phyloP scores from a whole-genome alignment of 805 yeast genomes.

The Yamadazyma sp. region DNA sequence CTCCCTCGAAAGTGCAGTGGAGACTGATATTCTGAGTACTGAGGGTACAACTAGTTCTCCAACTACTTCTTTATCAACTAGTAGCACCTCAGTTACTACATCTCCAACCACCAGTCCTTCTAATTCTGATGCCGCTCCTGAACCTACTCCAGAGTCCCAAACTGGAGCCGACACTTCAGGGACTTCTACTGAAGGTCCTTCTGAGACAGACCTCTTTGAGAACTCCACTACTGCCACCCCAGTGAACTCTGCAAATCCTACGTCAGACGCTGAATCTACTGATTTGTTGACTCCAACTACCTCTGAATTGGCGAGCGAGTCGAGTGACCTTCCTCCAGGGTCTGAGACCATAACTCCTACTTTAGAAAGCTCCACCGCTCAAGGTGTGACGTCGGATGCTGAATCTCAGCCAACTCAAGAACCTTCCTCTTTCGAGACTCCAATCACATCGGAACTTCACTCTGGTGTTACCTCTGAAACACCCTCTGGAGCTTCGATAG shows the following conservation, averaged over 20 bases:
- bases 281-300: slow-evolving; percentile 4
- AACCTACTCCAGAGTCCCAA: slow-evolving; percentile 2
- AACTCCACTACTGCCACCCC: not conserved
- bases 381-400: no score
- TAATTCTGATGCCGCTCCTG: slow-evolving; percentile 6
- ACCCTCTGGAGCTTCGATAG: not conserved
- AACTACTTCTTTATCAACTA: not conserved
- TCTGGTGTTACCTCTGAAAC: slow-evolving; percentile 5
- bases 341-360: not conserved
- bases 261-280: not conserved
- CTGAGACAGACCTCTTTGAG: not conserved
- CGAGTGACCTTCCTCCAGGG: slow-evolving; percentile 6
- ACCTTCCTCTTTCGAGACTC: not conserved
- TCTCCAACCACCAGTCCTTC: not conserved
- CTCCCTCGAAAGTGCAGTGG: slow-evolving; percentile 3
- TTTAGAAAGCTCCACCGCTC: not conserved
- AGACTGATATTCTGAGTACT: slow-evolving; percentile 6
- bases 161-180: not conserved
- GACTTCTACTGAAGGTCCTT: slow-evolving; percentile 1
- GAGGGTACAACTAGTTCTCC: not conserved
- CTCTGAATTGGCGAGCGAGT: slow-evolving; percentile 6
- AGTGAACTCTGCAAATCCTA: not conserved
- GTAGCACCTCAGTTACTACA: slow-evolving; percentile 1
- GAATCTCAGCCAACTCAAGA: not conserved
- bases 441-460: slow-evolving; percentile 1